Evolutionary conservation across 129 eudicot species (phyloP).

Genomic region (Helianthus tuberosus): DNA sequence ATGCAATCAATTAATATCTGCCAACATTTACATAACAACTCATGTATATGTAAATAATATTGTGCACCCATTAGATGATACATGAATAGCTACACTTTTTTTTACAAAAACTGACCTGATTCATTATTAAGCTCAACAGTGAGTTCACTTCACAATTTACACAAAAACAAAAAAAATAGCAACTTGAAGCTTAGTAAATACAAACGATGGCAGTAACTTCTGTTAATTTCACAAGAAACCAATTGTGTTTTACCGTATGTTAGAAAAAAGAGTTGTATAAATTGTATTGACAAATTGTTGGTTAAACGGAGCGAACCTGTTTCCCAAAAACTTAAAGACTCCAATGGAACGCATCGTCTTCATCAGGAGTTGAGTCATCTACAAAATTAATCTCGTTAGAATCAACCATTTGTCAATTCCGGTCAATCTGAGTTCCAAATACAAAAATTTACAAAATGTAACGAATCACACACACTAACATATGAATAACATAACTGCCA

Average conservation of each 20-base stretch:
- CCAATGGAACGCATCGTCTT: slow-evolving; percentile 66
- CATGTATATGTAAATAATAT: neutral
- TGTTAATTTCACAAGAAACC: slow-evolving; percentile 30
- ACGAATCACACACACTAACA: too few species aligned
- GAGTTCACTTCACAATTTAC: slow-evolving; percentile 42
- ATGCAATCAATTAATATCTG: slow-evolving; percentile 2
- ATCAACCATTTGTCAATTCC: too few species aligned
- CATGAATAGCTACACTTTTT: slow-evolving; percentile 5
- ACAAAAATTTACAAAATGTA: too few species aligned
- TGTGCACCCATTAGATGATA: too few species aligned
- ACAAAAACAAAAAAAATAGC: slow-evolving; percentile 22
- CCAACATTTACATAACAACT: neutral
- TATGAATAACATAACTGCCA: too few species aligned
- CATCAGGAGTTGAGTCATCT: slow-evolving; percentile 70
- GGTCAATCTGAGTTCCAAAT: too few species aligned
- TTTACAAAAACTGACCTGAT: slow-evolving; percentile 20
- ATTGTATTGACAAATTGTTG: neutral
- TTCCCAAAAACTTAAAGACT: slow-evolving; percentile 81
- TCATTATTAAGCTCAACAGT: slow-evolving; percentile 20
- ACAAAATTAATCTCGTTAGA: slow-evolving; percentile 4
- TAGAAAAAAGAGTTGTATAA: neutral
- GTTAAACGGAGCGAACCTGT: slow-evolving; percentile 62
- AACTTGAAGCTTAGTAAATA: slow-evolving; percentile 46
- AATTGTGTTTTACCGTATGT: neutral
- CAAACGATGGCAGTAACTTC: slow-evolving; percentile 54